Evolutionary conservation across 306 rosid genomes (phyloP), one percentile per base, ranked within the genome.

Genomic region (Lathyrus oleraceus): DNA sequence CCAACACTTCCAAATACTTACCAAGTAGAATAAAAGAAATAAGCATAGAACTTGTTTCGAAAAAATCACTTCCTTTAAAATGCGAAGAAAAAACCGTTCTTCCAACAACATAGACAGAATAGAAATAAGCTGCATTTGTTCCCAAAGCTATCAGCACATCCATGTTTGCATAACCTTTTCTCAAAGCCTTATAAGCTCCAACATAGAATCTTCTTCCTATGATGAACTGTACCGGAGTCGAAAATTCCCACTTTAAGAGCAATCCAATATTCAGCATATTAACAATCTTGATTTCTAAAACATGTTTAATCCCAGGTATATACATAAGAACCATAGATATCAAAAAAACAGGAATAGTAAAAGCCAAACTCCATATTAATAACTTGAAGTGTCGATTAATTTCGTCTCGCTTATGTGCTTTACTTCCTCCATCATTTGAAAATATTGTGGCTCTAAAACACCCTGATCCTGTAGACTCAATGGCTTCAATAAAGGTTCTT

Each of bases 111-210:
- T 91, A 91, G 6, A 91, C 88, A 8, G 97, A 91, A 38, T 89
- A 91, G 65, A 91, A 91, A 35, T 91, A 91, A 40, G 97, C 97
- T 40, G 96, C 89, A 71, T 91, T 91, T 74, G 97, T 91, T 68
- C 96, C 97, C 42, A 91, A 72, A 1, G 88, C 89, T 62, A 91
- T 85, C 81, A 91, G 73, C 13, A 91, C 93, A 73, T 91, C 97
- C 97, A 91, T 91, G 49, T 88, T 91, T 8, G 93, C 86, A 2
- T 85, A 85, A 49, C 96, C 91, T 36, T 83, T 77, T 7, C 89
- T 78, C 70, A 91, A 52, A 0, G 97, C 86, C 70, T 85, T 87
- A 59, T 88, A 89, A 1, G 94, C 73, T 11, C 97, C 94, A 47
- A 77, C 44, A 68, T 88, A 91, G 73, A 91, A 91, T 72, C 96